A percentile compares a stretch with the other conserved stretches of the same genome.
phyloP scores from a whole-genome alignment of 176 grass and related monocot genomes.

The Raddia guianensis region DNA sequence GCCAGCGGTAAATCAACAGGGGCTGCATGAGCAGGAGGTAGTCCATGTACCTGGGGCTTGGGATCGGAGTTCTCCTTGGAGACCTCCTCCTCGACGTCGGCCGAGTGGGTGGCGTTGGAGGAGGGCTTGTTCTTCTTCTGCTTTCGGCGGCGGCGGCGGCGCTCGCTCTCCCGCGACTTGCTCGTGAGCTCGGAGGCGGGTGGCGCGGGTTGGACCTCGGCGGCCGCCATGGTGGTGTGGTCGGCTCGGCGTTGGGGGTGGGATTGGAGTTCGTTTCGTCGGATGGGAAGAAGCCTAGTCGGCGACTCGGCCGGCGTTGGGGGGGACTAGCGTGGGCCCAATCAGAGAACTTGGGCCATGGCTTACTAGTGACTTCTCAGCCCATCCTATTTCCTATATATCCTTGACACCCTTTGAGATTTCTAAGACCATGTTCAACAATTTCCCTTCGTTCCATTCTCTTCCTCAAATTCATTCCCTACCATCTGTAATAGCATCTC shows the following conservation, averaged over 20 bases:
- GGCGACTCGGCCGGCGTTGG: background rate
- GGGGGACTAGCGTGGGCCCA: too few relatives aligned
- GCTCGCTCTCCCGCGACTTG: slow-evolving; percentile 63
- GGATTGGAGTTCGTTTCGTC: too few relatives aligned
- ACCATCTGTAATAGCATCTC: too few relatives aligned
- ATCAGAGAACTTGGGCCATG: too few relatives aligned
- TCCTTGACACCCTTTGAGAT: too few relatives aligned
- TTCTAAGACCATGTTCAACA: too few relatives aligned
- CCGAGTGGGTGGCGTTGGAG: background rate
- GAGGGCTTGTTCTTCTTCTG: slow-evolving; percentile 65
- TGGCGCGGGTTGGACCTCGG: slow-evolving; percentile 4
- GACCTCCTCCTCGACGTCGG: background rate
- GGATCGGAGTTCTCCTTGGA: slow-evolving; percentile 38
- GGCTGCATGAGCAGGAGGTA: background rate
- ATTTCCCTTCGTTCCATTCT: too few relatives aligned
- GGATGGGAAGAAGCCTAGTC: background rate
- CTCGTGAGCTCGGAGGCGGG: slow-evolving; percentile 28
- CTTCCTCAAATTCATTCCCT: too few relatives aligned
- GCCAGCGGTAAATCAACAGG: background rate
- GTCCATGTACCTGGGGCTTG: slow-evolving; percentile 22
- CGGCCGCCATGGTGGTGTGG: slow-evolving; percentile 33
- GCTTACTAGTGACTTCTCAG: too few relatives aligned
- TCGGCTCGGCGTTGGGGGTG: background rate
- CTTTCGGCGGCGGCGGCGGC: slow-evolving; percentile 55
- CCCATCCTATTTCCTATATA: too few relatives aligned